Evolutionary conservation across 805 yeast genomes (phyloP).

Genomic region (Novakomyces olei): DNA sequence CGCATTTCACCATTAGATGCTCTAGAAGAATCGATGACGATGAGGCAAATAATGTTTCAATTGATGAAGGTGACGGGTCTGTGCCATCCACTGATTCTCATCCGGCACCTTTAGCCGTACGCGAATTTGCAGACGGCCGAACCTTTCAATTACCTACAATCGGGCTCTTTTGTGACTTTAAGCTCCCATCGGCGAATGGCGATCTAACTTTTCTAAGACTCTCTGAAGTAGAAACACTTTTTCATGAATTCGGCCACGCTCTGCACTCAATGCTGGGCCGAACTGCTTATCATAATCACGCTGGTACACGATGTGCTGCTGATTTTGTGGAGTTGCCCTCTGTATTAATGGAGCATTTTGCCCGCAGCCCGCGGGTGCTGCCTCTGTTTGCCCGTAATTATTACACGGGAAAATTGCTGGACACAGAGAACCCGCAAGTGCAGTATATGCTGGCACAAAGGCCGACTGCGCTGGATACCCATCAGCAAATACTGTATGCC

Average conservation of each 20-base stretch:
- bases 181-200: constrained; percentile 18
- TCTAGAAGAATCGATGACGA: constrained; percentile 53
- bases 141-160: constrained; percentile 68
- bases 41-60: constrained; percentile 22
- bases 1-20: constrained; percentile 89
- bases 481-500: constrained; percentile 78
- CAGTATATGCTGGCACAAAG: constrained; percentile 19
- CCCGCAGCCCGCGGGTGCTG: constrained; percentile 58
- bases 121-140: too few relatives aligned
- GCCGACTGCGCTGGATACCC: constrained; percentile 31
- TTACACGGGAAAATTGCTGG: constrained; percentile 39
- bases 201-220: constrained; percentile 39
- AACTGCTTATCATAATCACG: constrained; percentile 69
- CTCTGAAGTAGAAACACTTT: constrained; percentile 74
- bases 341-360: constrained; percentile 86
- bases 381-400: constrained; percentile 50
- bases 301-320: constrained; percentile 87
- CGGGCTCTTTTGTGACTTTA: constrained; percentile 68
- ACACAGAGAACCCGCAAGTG: constrained; percentile 26
- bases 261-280: constrained; percentile 93
- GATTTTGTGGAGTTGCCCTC: constrained; percentile 95
- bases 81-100: too few relatives aligned
- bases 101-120: too few relatives aligned
- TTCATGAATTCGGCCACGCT: constrained; percentile 98
- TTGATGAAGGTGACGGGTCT: constrained; percentile 6